These are phyloP conservation scores for Tylopilus felleus DNA, from an alignment of 768 basidiomycete genomes.

Conservation along the genomic window DNA sequence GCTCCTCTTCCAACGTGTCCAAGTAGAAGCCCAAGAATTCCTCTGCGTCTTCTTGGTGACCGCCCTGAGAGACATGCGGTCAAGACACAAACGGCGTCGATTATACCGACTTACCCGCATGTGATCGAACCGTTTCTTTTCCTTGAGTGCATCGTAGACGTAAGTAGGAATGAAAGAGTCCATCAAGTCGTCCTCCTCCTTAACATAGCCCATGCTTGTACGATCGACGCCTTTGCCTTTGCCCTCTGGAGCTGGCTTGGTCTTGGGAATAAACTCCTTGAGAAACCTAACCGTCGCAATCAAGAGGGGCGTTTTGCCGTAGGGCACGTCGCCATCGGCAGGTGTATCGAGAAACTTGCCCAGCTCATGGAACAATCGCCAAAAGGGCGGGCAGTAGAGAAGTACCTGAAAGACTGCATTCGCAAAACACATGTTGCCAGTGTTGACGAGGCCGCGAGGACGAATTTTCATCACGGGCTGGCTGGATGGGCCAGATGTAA, in stretches of 20 bases:
- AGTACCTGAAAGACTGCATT: conserved; percentile 91
- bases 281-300: conserved; percentile 72
- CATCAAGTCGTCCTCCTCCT: conserved; percentile 48
- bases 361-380: conserved; percentile 69
- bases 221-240: conserved; percentile 43
- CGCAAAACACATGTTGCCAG: conserved; percentile 97
- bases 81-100: not conserved
- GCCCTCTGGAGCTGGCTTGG: conserved; percentile 19
- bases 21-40: conserved; percentile 98
- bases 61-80: conserved; percentile 47
- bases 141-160: conserved; percentile 90
- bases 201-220: conserved; percentile 15
- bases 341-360: conserved; percentile 46
- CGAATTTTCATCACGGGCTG: conserved; percentile 38
- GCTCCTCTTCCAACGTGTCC: conserved; percentile 91
- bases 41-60: conserved; percentile 97
- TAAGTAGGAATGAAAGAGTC: conserved; percentile 82
- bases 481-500: conserved; percentile 39
- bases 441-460: conserved; percentile 86
- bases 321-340: conserved; percentile 22
- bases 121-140: conserved; percentile 88
- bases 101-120: conserved; percentile 66
- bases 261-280: conserved; percentile 59
- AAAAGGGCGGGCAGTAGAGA: conserved; percentile 86
- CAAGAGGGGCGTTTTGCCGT: conserved; percentile 51